Base-by-base conservation (phyloP, 129 eudicot genomes). In the Centrapalus pauciflorus region DNA sequence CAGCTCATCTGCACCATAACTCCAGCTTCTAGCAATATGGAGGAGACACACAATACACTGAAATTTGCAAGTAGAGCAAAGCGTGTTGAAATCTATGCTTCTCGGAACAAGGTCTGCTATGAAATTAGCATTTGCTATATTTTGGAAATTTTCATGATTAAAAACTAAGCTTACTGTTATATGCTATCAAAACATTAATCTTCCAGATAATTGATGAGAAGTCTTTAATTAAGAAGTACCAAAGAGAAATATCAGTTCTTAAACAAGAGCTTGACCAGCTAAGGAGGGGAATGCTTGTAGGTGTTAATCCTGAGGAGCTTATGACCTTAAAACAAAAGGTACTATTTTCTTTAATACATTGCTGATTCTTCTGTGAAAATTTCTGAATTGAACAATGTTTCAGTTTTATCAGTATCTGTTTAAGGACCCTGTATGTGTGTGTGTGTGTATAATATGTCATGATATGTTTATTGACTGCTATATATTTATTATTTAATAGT, bases 1-100 rank as follows among this genome's bases (percentile, higher is more conserved):
- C 83, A 93, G 99, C 99, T 93, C 74, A 93, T 93, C 67, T 93
- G 99, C 80, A 93, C 96, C 4, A 81, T 93, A 43, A 93, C 99
- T 55, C 99, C 99, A 14, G 96, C 99, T 61, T 88, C 99, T 48
- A 93, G 99, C 62, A 93, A 81, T 70, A 75, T 82, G 89, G 99
- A 93, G 87, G 99, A 93, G 67, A 93, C 99, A n/a, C 99, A 89
- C 74, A 93, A 93, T 57, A 93, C 99, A 8, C 67, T 93, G 50
- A 93, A 93, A 48, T 93, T 93, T 72, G 99, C 99, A 51, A 88
- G 96, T 77, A 82, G 99, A 77, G 96, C 96, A 27, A 93, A 93
- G 58, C 96, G 88, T 71, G 95, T 93, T 14, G 99, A 93, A 79
- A 89, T 93, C 19, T 80, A 77, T 82, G 99, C 99, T 45, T 93